Percentiles rank a stretch among this genome's conserved stretches.
phyloP scores from a whole-genome alignment of 73 alveolate species.

The Blepharisma japonicum region DNA sequence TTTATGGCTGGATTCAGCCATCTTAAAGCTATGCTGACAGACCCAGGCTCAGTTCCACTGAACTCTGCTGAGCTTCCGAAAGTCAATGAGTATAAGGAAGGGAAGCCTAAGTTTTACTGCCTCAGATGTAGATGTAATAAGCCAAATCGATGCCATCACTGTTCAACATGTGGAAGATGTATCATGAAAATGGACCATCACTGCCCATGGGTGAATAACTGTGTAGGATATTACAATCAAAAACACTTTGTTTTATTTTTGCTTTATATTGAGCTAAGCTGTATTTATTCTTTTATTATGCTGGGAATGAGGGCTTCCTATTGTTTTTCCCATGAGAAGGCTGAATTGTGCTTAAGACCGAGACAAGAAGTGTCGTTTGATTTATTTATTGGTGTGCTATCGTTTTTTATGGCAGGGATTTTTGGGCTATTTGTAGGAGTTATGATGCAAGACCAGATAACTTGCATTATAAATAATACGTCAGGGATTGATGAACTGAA shows the following conservation, averaged over 20 bases:
- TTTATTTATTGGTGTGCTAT: neutral
- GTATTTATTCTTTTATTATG: constrained; percentile 18
- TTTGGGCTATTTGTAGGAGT: constrained; percentile 1
- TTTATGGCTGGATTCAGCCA: neutral
- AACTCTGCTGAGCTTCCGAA: neutral
- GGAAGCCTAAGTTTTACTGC: neutral
- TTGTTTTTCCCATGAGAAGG: neutral
- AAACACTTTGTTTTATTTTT: neutral
- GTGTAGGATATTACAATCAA: constrained; percentile 1
- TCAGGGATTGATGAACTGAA: constrained; percentile 20
- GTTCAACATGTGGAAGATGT: constrained; percentile 6
- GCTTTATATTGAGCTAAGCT: neutral
- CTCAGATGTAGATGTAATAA: neutral
- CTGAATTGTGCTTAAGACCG: constrained; percentile 3
- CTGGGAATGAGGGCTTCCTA: constrained; percentile 3
- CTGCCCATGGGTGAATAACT: constrained; percentile 25
- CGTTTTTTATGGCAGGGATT: constrained; percentile 15
- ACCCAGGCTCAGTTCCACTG: constrained; percentile 9
- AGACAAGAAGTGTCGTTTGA: constrained; percentile 8
- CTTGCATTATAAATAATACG: constrained; percentile 18
- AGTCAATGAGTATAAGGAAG: too few species aligned
- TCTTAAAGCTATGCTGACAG: neutral
- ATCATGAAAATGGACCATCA: constrained; percentile 27
- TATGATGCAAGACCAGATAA: neutral
- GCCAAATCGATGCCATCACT: constrained; percentile 5